Base-by-base conservation (phyloP, 2,329 filamentous ascomycete species). In the Graphilbum fragrans region DNA sequence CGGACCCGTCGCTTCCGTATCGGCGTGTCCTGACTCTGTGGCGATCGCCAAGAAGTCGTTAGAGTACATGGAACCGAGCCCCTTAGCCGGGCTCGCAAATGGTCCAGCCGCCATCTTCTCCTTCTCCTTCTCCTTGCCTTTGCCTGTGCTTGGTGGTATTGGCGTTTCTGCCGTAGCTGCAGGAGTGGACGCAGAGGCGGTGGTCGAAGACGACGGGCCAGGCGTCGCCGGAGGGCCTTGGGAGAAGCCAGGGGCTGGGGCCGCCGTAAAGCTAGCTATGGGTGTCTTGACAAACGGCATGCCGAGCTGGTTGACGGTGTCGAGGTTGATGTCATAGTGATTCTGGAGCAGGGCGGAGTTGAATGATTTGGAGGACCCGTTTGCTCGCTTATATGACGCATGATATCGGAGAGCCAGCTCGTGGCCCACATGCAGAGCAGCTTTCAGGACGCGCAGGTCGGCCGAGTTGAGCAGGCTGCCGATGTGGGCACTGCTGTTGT, bases 381-480 rank as follows among this genome's bases (percentile, higher is more conserved):
- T 67, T 39, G 82, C 69, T 21, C 86, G 79, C 60, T 88, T 86
- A 46, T 92, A 80, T 17, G 87, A 87, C 10, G 85, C 86, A 59
- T 94, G 83, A 52, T 95, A 98, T 52, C 92, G 78, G 62, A 95
- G 86, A 12, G 92, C 90, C 46, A 98, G 70, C 57, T 90, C 84
- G 33, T 90, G 79, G 23, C 81, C 80, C 45, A 98, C 76, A 48
- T 84, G 79, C 34, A 98, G 72, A 9, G 86, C 82, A 23, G 74
- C 74, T 54, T 83, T 78, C 41, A 98, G 70, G 38, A 98, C 71
- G 22, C 79, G 75, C 43, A 90, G 70, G 20, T 83, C 88, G 3
- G 86, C 90, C 35, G 84, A 90, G 60, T 95, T 86, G 45, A 98
- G 74, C 33, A 98, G 72, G 56, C 88, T 81, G 57, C 90, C 92